Evolutionary conservation across 2,329 filamentous ascomycete genomes (phyloP), one percentile per base, ranked within the genome.

Genomic region (Neonectria ditissima): DNA sequence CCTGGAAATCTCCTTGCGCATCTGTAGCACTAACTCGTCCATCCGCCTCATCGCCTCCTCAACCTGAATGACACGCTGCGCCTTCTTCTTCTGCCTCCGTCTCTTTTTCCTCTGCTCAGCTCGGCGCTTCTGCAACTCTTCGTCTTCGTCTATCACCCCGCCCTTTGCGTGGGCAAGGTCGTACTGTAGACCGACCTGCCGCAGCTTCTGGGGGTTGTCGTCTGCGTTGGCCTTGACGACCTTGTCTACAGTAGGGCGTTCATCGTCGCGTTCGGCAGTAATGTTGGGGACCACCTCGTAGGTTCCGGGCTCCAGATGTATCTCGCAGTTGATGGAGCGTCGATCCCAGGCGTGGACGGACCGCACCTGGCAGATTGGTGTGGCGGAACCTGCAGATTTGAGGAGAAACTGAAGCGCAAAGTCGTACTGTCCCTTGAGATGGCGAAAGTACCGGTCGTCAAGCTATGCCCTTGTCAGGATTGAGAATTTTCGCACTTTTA

Each of bases 261-360:
- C 74, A 8, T 82, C 78, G 9, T 82, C 81, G 13, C 80, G 73
- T 28, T 73, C 72, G 0, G 90, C 89, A 5, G 86, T 88, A 68
- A 93, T 85, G 74, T 91, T 92, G 71, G 92, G 86, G 9, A 92
- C 79, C 0, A 93, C 86, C 45, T 87, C 86, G 76, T 93, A 93
- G 16, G 81, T 84, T 6, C 91, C 91, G 0, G 89, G 83, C 32
- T 91, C 87, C 2, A 93, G 85, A 39, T 88, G 81, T n/a, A 92
- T 81, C 72, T 93, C 91, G n/a, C 88, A 89, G 60, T 87, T 91
- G 14, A 92, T 87, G 1, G 88, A 90, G 8, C 91, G 86, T 51
- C 82, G 85, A 81, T 90, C 77, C 71, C 75, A 77, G 13, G 67
- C 68, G 26, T 70, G 67, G n/a, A 60, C 58, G 14, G 70, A 51